Base-by-base conservation (phyloP, 495 filamentous ascomycete genomes). In the Monascus purpureus region DNA sequence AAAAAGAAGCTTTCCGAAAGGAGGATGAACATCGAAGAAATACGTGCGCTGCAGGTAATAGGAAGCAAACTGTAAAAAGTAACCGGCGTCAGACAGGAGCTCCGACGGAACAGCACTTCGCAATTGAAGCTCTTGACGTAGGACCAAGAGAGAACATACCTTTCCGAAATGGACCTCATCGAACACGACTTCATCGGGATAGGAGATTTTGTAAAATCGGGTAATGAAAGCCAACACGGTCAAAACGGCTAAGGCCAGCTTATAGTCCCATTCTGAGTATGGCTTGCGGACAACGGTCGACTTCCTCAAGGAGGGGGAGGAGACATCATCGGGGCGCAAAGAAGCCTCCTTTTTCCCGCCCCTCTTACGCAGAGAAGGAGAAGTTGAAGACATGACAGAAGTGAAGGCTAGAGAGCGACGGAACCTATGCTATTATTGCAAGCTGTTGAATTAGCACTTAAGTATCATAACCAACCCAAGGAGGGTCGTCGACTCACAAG, bases 111-210 rank as follows among this genome's bases (percentile, higher is more conserved):
- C 11, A 14, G 27, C 9, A 19, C 12, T 32, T 17, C 12, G 25
- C 8, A 8, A 17, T 12, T 22, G 26, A 30, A 25, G 8, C 12
- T 11, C 15, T 27, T 17, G 3, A 3, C 13, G 5, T 30, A 15
- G 13, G 28, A 31, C 38, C 32, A 32, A 25, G 15, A n/a, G 35
- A 20, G 33, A 14, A 35, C 67, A 41, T 68, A 93, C 90, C 80
- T 99, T 99, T 61, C 90, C 90, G 57, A 99, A 99, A 59, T 99
- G 90, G 28, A 99, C 90, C 58, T 99, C 90, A 44, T 99, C 90
- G 51, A 99, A 99, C 24, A 99, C 92, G 16, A 99, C 90, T 58
- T 95, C 78, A 49, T 90, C 79, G 8, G 90, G 90, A 58, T 94
- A 85, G 37, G 68, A 79, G 50, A 99, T 93, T 34, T 82, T 86